A percentile compares a stretch with the other conserved stretches of the same genome.
Evolutionary conservation across 2,329 filamentous ascomycete genomes (phyloP).

Genomic region (Ustulina deusta): DNA sequence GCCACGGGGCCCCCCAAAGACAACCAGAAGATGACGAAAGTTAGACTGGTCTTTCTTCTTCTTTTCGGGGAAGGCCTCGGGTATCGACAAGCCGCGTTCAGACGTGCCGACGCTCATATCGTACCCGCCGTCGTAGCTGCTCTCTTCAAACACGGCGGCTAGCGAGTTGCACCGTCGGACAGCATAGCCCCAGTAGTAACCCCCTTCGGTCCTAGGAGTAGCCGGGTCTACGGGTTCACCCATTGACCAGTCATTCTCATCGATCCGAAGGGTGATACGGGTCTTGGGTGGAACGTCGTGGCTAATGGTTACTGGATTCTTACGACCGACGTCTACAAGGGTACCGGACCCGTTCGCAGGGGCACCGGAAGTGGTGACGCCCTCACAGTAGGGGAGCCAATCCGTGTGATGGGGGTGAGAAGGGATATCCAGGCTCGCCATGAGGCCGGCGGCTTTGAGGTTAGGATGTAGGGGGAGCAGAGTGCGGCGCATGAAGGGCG

Average conservation of each 20-base stretch:
- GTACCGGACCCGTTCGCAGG: conserved; percentile 61
- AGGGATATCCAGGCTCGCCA: conserved; percentile 86
- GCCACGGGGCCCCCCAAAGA: conserved; percentile 84
- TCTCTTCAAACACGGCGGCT: conserved; percentile 81
- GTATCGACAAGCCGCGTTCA: conserved; percentile 73
- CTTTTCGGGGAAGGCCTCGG: conserved; percentile 59
- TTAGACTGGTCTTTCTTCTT: conserved; percentile 52
- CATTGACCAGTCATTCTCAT: conserved; percentile 56
- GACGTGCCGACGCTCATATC: conserved; percentile 87
- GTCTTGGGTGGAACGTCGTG: conserved; percentile 75
- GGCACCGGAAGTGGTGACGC: conserved; percentile 69
- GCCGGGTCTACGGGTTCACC: conserved; percentile 75
- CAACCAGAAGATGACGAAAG: conserved; percentile 80
- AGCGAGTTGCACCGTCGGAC: conserved; percentile 75
- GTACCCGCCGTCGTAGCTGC: conserved; percentile 80
- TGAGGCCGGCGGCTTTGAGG: conserved; percentile 75
- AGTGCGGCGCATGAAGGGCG: conserved; percentile 80
- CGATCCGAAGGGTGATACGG: conserved; percentile 78
- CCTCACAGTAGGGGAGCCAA: conserved; percentile 84
- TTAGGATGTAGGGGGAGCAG: conserved; percentile 86
- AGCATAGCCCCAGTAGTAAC: conserved; percentile 89
- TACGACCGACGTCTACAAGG: conserved; percentile 69
- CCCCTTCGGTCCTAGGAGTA: conserved; percentile 77
- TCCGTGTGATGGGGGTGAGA: conserved; percentile 82
- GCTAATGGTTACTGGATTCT: conserved; percentile 66